phyloP scores from a whole-genome alignment of 108 stramenopile genomes.

The Mediolabrus comicus region DNA sequence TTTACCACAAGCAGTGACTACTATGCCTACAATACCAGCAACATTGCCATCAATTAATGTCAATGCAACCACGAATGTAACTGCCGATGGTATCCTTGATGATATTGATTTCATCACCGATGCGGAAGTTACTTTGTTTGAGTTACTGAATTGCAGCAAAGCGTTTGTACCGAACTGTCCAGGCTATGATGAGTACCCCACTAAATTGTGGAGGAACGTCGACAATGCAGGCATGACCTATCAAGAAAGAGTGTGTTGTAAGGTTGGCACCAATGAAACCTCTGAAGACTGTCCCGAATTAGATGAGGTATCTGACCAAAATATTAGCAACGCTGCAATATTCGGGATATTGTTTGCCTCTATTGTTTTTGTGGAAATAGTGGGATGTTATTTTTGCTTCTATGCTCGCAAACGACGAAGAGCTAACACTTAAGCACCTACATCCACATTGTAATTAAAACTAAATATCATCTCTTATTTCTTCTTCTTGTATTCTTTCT shows the following conservation, averaged over 20 bases:
- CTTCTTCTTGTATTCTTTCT: background rate
- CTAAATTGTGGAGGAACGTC: conserved; percentile 29
- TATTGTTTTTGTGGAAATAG: conserved; percentile 23
- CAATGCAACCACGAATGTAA: background rate
- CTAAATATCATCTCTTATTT: background rate
- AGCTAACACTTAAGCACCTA: background rate
- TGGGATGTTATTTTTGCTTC: conserved; percentile 41
- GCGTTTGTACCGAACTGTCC: conserved; percentile 25
- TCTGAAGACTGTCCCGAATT: conserved; percentile 25
- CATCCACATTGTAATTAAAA: background rate
- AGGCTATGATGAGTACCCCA: conserved; percentile 39
- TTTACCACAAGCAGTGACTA: background rate
- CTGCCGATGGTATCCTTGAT: conserved; percentile 6
- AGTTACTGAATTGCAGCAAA: conserved; percentile 31
- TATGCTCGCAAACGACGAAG: conserved; percentile 13
- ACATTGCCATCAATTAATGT: background rate
- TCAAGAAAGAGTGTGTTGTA: conserved; percentile 38
- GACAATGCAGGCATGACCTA: conserved; percentile 10
- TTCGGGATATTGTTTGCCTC: conserved; percentile 32
- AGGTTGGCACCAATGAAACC: conserved; percentile 29
- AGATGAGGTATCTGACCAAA: conserved; percentile 10
- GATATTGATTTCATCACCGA: background rate
- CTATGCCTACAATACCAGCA: background rate
- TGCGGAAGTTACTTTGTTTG: background rate
- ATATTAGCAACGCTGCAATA: conserved; percentile 21